Evolutionary conservation across 2,329 filamentous ascomycete species (phyloP).

Genomic region (Atkinsonella hypoxylon): DNA sequence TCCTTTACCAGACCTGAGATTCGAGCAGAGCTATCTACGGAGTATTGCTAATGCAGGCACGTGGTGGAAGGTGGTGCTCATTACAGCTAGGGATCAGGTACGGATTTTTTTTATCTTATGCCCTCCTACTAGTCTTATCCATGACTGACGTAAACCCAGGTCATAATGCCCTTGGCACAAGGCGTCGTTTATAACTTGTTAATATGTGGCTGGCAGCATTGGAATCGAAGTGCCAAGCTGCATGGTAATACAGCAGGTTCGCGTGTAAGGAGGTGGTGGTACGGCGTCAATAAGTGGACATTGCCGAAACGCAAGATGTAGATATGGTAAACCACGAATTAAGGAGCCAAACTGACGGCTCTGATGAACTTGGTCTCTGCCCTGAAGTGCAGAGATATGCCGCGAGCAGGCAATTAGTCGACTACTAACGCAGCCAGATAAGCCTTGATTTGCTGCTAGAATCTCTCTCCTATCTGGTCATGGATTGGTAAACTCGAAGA

Average conservation of each 20-base stretch:
- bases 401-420: too few relatives aligned
- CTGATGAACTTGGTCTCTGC: neutral
- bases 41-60: constrained; percentile 72
- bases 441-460: too few relatives aligned
- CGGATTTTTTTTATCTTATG: too few relatives aligned
- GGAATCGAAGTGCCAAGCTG: constrained; percentile 70
- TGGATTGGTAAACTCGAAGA: too few relatives aligned
- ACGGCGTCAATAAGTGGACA: constrained; percentile 82
- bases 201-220: constrained; percentile 78
- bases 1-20: constrained; percentile 76
- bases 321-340: neutral
- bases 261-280: constrained; percentile 83
- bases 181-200: constrained; percentile 81
- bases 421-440: too few relatives aligned
- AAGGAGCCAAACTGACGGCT: neutral
- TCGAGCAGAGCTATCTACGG: constrained; percentile 95
- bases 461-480: too few relatives aligned
- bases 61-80: constrained; percentile 68
- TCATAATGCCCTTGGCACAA: constrained; percentile 78
- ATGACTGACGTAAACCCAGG: constrained; percentile 30
- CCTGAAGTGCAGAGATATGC: too few relatives aligned
- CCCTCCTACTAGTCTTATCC: too few relatives aligned
- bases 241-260: constrained; percentile 68
- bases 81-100: constrained; percentile 85
- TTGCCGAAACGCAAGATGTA: constrained; percentile 42